A percentile compares a stretch with the other conserved stretches of the same genome.
These are phyloP conservation scores for Lathyrus sativus DNA, from an alignment of 306 rosid genomes.

Conservation along the genomic window DNA sequence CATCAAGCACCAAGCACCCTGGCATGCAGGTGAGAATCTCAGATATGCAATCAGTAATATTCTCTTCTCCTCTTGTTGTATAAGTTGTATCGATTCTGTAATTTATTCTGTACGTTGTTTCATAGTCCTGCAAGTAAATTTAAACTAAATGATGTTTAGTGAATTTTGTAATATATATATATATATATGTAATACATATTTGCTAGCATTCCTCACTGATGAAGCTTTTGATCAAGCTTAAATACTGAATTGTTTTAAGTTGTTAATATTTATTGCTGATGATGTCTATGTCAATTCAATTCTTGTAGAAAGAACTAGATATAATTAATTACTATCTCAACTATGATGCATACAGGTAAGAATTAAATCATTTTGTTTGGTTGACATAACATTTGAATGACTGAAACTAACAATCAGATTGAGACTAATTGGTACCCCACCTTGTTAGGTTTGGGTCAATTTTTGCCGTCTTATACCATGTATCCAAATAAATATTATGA, in stretches of 20 bases:
- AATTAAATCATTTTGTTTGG: background rate
- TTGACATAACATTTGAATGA: conserved; percentile 17
- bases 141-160: conserved; percentile 17
- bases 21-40: conserved; percentile 30
- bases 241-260: background rate
- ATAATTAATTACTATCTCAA: background rate
- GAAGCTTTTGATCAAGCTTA: background rate
- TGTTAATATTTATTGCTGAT: conserved; percentile 10
- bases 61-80: conserved; percentile 23
- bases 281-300: background rate
- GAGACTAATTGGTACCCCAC: conserved; percentile 2
- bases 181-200: background rate
- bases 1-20: conserved; percentile 24
- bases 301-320: background rate
- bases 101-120: conserved; percentile 34
- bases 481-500: conserved; percentile 17
- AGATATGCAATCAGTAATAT: conserved; percentile 23
- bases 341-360: background rate
- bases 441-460: conserved; percentile 19
- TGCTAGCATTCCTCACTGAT: background rate
- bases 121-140: conserved; percentile 20
- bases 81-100: conserved; percentile 32
- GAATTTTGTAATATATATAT: conserved; percentile 17
- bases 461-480: conserved; percentile 4
- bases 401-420: conserved; percentile 13